Percentiles rank a stretch among this genome's conserved stretches.
Evolutionary conservation across 2,329 filamentous ascomycete genomes (phyloP).

Genomic region (Colletotrichum lupini): DNA sequence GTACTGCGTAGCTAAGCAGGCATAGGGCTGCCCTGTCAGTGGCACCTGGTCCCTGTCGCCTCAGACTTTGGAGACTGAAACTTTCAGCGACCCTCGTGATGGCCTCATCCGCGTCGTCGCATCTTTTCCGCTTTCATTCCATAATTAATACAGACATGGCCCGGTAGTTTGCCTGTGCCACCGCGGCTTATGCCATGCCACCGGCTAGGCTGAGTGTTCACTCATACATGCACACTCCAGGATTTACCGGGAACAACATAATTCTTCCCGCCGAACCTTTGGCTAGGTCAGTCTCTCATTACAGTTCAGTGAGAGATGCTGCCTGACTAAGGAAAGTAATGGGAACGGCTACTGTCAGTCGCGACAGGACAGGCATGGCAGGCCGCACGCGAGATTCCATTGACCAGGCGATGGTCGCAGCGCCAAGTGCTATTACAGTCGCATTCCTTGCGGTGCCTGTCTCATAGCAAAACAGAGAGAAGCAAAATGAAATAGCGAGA

Average conservation of each 20-base stretch:
- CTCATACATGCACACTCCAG: not conserved
- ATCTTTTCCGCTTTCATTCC: slow-evolving; percentile 14
- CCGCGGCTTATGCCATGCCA: slow-evolving; percentile 1
- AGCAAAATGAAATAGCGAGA: not conserved
- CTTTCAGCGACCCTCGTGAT: slow-evolving; percentile 31
- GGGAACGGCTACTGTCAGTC: not conserved
- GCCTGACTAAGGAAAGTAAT: not conserved
- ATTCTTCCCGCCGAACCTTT: not conserved
- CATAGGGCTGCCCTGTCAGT: slow-evolving; percentile 7
- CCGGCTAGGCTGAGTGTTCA: slow-evolving; percentile 1
- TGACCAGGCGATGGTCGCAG: slow-evolving; percentile 5
- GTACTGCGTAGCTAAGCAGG: not conserved
- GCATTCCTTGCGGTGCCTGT: slow-evolving; percentile 26
- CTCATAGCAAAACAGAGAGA: slow-evolving; percentile 7
- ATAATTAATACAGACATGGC: slow-evolving; percentile 7
- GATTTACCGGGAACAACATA: not conserved
- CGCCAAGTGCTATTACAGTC: slow-evolving; percentile 18
- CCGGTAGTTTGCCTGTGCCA: not conserved
- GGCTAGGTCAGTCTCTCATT: not conserved
- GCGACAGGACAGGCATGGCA: not conserved
- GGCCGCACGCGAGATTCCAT: not conserved
- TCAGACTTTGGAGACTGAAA: slow-evolving; percentile 32
- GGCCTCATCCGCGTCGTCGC: slow-evolving; percentile 32
- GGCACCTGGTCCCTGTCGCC: slow-evolving; percentile 23
- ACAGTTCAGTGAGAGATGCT: not conserved